These are phyloP conservation scores for Corymbia citriodora DNA, from an alignment of 441 rosid species.

Conservation along the genomic window DNA sequence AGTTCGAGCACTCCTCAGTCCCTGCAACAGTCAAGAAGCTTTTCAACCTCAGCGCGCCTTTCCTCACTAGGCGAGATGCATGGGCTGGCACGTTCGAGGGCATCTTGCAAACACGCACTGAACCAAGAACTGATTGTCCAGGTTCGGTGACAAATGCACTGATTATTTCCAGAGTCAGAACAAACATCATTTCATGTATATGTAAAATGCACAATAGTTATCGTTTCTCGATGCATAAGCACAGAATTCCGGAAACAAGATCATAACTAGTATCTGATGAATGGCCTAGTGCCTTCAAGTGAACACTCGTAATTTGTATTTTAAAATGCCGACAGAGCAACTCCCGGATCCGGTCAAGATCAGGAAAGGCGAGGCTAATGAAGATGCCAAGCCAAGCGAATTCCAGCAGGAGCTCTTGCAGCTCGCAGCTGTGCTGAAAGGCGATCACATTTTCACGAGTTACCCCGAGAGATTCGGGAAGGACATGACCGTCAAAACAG, in stretches of 20 bases:
- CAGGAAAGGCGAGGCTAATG: slow-evolving; percentile 49
- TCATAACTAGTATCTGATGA: not conserved
- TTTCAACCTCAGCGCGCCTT: slow-evolving; percentile 53
- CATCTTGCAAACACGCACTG: slow-evolving; percentile 40
- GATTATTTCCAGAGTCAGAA: not conserved
- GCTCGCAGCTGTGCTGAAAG: slow-evolving; percentile 73
- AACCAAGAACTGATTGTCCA: slow-evolving; percentile 85
- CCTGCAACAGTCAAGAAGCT: slow-evolving; percentile 88
- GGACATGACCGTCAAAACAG: slow-evolving; percentile 70
- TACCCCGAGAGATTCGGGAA: slow-evolving; percentile 41
- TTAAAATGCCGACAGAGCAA: slow-evolving; percentile 14
- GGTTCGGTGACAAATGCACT: slow-evolving; percentile 18
- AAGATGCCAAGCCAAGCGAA: slow-evolving; percentile 53
- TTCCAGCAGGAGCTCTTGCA: slow-evolving; percentile 83
- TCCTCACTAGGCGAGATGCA: slow-evolving; percentile 77
- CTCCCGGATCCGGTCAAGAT: slow-evolving; percentile 59
- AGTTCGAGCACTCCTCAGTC: slow-evolving; percentile 83
- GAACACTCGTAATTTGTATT: not conserved
- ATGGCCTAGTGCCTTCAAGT: not conserved
- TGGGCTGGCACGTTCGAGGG: slow-evolving; percentile 89
- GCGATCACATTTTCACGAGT: slow-evolving; percentile 49
- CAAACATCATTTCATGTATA: not conserved
- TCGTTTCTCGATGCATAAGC: not conserved
- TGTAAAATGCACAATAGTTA: not conserved
- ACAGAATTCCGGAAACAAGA: not conserved